A percentile compares a stretch with the other conserved stretches of the same genome.
phyloP scores from a whole-genome alignment of 2,329 filamentous ascomycete genomes.

The Verticillium tricorpus region DNA sequence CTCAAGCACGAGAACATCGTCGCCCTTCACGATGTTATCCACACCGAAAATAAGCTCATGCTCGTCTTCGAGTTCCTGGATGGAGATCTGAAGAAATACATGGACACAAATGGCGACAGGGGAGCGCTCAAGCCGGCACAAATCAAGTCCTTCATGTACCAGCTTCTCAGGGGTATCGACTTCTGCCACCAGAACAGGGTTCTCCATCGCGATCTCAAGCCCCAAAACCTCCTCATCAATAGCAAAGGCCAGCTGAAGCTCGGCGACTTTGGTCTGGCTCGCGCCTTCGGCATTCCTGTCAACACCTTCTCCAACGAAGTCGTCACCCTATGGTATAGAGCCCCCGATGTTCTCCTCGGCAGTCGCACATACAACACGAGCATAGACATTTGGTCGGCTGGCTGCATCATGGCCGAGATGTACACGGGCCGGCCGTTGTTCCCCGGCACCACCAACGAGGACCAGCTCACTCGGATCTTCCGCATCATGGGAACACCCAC shows the following conservation, averaged over 20 bases:
- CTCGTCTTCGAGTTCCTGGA: slow-evolving; percentile 99
- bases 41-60: slow-evolving; percentile 99
- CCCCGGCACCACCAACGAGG: slow-evolving; percentile 96
- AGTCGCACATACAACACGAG: slow-evolving; percentile 98
- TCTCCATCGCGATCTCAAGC: slow-evolving; percentile 91
- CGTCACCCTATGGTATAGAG: slow-evolving; percentile 95
- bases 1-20: slow-evolving; percentile 99
- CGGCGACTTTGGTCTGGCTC: slow-evolving; percentile 88
- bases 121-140: slow-evolving; percentile 83
- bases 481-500: slow-evolving; percentile 97
- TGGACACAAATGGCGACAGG: slow-evolving; percentile 88
- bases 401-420: slow-evolving; percentile 99
- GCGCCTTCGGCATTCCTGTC: slow-evolving; percentile 93
- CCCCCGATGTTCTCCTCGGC: slow-evolving; percentile 89
- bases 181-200: slow-evolving; percentile 98
- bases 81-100: slow-evolving; percentile 96
- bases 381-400: slow-evolving; percentile 98
- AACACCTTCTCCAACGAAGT: slow-evolving; percentile 99
- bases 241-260: slow-evolving; percentile 85
- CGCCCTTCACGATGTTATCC: slow-evolving; percentile 94
- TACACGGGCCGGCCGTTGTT: slow-evolving; percentile 94
- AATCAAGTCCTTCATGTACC: slow-evolving; percentile 99
- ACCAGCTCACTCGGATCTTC: slow-evolving; percentile 96
- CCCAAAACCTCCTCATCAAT: slow-evolving; percentile 95
- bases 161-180: slow-evolving; percentile 89